Conservation (phyloP, 2,329 filamentous ascomycete genomes). For the Aureobasidium sp. region DNA sequence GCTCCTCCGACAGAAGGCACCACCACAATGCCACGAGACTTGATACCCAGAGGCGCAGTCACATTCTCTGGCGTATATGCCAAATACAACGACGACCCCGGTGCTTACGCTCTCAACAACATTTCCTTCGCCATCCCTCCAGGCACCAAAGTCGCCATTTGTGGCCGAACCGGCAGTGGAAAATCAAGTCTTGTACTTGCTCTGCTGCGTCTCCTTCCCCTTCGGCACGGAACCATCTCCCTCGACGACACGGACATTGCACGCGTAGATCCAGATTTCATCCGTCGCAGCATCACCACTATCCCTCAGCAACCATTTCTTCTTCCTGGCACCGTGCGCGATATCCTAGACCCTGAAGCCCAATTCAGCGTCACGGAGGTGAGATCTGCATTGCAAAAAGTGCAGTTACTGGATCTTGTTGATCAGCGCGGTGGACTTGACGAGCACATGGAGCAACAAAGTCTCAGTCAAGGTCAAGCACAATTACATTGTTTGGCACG, state of each 20-base stretch:
- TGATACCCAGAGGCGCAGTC: neutral
- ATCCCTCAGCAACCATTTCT: constrained; percentile 49
- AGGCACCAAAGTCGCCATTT: constrained; percentile 45
- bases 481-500: constrained; percentile 46
- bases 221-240: constrained; percentile 36
- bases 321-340: constrained; percentile 40
- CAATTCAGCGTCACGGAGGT: constrained; percentile 33
- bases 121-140: constrained; percentile 41
- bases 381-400: constrained; percentile 38
- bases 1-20: too few species aligned
- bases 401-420: constrained; percentile 32
- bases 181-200: constrained; percentile 45
- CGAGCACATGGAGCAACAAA: constrained; percentile 27
- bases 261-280: constrained; percentile 31
- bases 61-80: neutral
- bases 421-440: constrained; percentile 32
- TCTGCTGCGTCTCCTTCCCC: constrained; percentile 45
- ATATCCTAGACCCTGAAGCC: neutral
- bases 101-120: constrained; percentile 33
- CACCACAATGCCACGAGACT: neutral
- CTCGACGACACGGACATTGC: constrained; percentile 39
- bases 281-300: constrained; percentile 29
- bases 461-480: constrained; percentile 41
- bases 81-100: neutral
- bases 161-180: constrained; percentile 49